Evolutionary conservation across 495 filamentous ascomycete genomes (phyloP).

Genomic region (Xylaria castorea): DNA sequence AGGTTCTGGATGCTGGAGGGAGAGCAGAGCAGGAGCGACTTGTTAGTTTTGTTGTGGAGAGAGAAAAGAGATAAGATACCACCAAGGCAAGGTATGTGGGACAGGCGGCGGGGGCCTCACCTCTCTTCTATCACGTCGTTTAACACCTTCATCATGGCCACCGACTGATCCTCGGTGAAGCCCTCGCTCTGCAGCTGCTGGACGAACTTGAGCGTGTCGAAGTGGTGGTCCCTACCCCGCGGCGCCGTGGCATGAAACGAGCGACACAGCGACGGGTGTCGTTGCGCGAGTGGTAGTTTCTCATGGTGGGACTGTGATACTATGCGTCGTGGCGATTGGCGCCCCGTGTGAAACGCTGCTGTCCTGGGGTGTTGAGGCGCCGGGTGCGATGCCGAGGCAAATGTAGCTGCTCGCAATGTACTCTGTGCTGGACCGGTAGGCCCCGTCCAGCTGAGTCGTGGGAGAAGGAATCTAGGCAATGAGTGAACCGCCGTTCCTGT

Average conservation of each 20-base stretch:
- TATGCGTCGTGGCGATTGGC: not conserved
- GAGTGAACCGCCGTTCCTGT: slow-evolving; percentile 37
- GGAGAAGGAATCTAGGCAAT: slow-evolving; percentile 61
- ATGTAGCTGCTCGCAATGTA: slow-evolving; percentile 33
- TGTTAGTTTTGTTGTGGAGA: slow-evolving; percentile 10
- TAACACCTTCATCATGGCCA: slow-evolving; percentile 96
- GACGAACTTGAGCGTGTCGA: slow-evolving; percentile 97
- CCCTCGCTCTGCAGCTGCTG: slow-evolving; percentile 88
- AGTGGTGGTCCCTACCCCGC: slow-evolving; percentile 83
- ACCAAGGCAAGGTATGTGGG: no score
- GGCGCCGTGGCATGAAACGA: slow-evolving; percentile 74
- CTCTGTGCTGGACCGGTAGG: slow-evolving; percentile 35
- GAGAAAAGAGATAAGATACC: not conserved
- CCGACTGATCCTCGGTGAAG: slow-evolving; percentile 93
- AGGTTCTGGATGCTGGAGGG: slow-evolving; percentile 85
- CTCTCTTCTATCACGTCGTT: slow-evolving; percentile 97
- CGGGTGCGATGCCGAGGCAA: slow-evolving; percentile 31
- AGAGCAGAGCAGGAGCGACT: not conserved
- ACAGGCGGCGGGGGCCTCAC: no score
- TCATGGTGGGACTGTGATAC: slow-evolving; percentile 11
- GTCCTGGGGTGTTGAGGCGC: slow-evolving; percentile 26
- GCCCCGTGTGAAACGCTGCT: slow-evolving; percentile 33
- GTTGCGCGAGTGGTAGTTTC: slow-evolving; percentile 33
- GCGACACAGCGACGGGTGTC: slow-evolving; percentile 43
- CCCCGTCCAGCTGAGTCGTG: slow-evolving; percentile 58